Conservation (phyloP, 192 early-diverging fungal species). For the Umbelopsis ramanniana region DNA sequence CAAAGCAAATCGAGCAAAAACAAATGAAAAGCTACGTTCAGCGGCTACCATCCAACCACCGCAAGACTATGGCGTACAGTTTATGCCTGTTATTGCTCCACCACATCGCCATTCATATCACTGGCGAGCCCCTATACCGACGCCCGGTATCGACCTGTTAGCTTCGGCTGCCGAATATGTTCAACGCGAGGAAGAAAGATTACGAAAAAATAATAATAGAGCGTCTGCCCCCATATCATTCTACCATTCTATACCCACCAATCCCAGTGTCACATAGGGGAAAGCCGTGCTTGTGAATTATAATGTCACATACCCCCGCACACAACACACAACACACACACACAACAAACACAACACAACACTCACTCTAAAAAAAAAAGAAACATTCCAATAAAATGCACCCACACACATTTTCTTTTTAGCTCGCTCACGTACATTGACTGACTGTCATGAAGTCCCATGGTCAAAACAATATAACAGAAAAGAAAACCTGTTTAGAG, state of each 20-base stretch:
- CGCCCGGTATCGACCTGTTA: constrained; percentile 39
- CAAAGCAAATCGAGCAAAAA: constrained; percentile 67
- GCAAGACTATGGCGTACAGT: constrained; percentile 4
- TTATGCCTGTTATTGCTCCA: constrained; percentile 3
- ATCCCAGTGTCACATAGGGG: constrained; percentile 9
- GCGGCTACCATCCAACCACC: neutral
- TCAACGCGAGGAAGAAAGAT: constrained; percentile 39
- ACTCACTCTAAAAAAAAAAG: no score
- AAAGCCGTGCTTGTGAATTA: neutral
- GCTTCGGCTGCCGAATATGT: constrained; percentile 46
- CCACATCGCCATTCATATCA: neutral
- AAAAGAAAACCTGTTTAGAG: no score
- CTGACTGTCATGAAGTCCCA: no score
- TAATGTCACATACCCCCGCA: neutral
- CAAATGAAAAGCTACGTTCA: constrained; percentile 20
- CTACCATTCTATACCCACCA: neutral
- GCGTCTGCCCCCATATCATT: neutral
- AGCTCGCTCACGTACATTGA: no score
- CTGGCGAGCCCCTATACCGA: neutral
- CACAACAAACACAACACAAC: neutral
- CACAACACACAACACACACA: neutral
- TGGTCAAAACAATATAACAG: no score
- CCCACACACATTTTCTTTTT: no score
- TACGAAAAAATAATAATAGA: neutral
- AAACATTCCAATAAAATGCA: no score